Evolutionary conservation across 371 early-diverging fungal species (phyloP).

Genomic region (Mortierella sp.): DNA sequence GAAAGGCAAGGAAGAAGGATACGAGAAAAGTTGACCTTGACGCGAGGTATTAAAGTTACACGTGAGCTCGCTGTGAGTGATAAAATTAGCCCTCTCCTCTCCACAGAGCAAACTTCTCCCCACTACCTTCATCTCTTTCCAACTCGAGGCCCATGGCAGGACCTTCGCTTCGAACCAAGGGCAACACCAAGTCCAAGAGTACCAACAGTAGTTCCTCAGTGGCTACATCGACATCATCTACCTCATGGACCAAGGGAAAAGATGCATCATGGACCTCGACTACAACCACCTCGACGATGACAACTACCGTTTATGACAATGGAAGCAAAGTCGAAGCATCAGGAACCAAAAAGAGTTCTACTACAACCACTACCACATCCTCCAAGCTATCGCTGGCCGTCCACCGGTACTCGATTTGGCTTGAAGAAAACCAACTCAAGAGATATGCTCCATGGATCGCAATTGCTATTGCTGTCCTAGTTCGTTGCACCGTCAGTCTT

Average conservation of each 20-base stretch:
- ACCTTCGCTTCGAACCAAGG: conserved; percentile 24
- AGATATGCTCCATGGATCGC: conserved; percentile 32
- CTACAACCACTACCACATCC: not conserved
- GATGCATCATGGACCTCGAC: not conserved
- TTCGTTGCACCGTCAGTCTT: conserved; percentile 80
- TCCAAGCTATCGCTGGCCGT: conserved; percentile 27
- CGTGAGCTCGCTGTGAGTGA: too few relatives aligned
- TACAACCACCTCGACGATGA: not conserved
- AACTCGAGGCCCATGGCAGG: conserved; percentile 18
- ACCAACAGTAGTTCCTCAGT: conserved; percentile 1
- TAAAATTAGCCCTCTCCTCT: too few relatives aligned
- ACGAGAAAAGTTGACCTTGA: too few relatives aligned
- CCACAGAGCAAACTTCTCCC: too few relatives aligned
- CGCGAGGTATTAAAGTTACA: too few relatives aligned
- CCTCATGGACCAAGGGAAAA: not conserved
- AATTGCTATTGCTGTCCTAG: conserved; percentile 66
- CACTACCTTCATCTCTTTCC: too few relatives aligned
- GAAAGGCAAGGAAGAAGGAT: too few relatives aligned
- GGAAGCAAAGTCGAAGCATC: too few relatives aligned
- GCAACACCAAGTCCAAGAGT: conserved; percentile 6
- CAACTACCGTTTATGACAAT: not conserved
- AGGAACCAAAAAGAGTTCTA: too few relatives aligned
- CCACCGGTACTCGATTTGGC: conserved; percentile 34
- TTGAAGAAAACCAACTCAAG: conserved; percentile 48
- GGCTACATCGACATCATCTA: not conserved